phyloP scores from a whole-genome alignment of 495 filamentous ascomycete species.

The Cairneyella variabilis region DNA sequence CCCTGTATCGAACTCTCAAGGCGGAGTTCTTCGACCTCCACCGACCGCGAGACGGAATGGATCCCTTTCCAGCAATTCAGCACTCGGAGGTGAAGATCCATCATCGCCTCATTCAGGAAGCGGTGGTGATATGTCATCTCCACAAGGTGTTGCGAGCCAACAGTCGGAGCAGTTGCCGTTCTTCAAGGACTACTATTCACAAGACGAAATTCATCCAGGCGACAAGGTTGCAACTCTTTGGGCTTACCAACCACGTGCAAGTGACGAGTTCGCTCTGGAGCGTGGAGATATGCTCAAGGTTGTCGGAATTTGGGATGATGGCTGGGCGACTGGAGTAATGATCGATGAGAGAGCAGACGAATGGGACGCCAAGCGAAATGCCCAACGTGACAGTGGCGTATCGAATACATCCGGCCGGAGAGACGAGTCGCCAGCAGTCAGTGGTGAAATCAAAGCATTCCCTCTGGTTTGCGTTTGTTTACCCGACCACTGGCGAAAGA shows the following conservation, averaged over 20 bases:
- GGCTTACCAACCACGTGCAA: constrained; percentile 93
- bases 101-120: constrained; percentile 72
- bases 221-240: constrained; percentile 90
- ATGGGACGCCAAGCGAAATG: constrained; percentile 70
- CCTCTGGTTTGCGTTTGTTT: constrained; percentile 96
- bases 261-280: constrained; percentile 90
- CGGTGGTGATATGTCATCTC: constrained; percentile 74
- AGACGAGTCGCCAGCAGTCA: constrained; percentile 59
- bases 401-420: constrained; percentile 72
- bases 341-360: constrained; percentile 83
- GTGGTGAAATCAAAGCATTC: constrained; percentile 95
- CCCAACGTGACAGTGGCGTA: constrained; percentile 88
- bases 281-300: constrained; percentile 98
- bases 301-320: constrained; percentile 99
- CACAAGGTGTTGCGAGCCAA: constrained; percentile 75
- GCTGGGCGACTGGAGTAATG: constrained; percentile 93
- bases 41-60: constrained; percentile 72
- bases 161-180: constrained; percentile 92
- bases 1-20: constrained; percentile 64
- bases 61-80: constrained; percentile 85
- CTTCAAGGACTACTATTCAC: constrained; percentile 99
- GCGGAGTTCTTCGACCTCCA: constrained; percentile 52
- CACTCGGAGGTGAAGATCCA: constrained; percentile 64
- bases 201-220: constrained; percentile 89
- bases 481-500: constrained; percentile 95